These are phyloP conservation scores for Tricharina praecox DNA, from an alignment of 495 filamentous ascomycete genomes.

Conservation along the genomic window DNA sequence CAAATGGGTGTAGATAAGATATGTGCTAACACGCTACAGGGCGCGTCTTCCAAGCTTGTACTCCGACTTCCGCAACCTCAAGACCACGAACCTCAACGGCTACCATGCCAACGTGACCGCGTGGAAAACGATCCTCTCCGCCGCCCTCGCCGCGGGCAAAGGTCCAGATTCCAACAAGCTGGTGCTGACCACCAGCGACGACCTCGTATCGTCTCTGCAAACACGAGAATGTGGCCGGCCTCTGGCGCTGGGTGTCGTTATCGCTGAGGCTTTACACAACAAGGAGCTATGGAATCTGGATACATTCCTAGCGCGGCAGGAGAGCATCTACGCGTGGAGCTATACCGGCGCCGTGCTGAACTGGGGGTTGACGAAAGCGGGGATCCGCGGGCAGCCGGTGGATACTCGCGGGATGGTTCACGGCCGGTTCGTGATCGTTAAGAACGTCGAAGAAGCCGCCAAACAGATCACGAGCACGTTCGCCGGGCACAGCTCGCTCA, in stretches of 20 bases:
- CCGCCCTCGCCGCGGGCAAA: conserved; percentile 49
- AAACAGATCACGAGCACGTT: conserved; percentile 34
- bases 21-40: conserved; percentile 29
- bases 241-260: conserved; percentile 60
- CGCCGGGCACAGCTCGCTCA: conserved; percentile 31
- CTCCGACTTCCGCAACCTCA: conserved; percentile 72
- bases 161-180: conserved; percentile 35
- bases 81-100: conserved; percentile 73
- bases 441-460: conserved; percentile 36
- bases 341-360: conserved; percentile 46
- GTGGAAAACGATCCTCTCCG: conserved; percentile 60
- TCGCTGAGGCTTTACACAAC: conserved; percentile 55
- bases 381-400: conserved; percentile 35
- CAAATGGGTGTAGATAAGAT: conserved; percentile 4
- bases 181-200: conserved; percentile 48
- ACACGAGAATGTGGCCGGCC: conserved; percentile 66
- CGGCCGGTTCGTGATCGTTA: conserved; percentile 33
- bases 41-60: conserved; percentile 80
- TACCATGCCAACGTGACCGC: conserved; percentile 70
- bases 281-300: conserved; percentile 51
- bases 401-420: conserved; percentile 9
- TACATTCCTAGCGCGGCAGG: conserved; percentile 40
- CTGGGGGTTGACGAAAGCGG: conserved; percentile 61
- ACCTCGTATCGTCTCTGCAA: conserved; percentile 53
- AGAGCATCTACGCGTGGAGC: conserved; percentile 46